These are phyloP conservation scores for Pneumocystis murina DNA, from an alignment of 1,139 yeast genomes.

Conservation along the genomic window DNA sequence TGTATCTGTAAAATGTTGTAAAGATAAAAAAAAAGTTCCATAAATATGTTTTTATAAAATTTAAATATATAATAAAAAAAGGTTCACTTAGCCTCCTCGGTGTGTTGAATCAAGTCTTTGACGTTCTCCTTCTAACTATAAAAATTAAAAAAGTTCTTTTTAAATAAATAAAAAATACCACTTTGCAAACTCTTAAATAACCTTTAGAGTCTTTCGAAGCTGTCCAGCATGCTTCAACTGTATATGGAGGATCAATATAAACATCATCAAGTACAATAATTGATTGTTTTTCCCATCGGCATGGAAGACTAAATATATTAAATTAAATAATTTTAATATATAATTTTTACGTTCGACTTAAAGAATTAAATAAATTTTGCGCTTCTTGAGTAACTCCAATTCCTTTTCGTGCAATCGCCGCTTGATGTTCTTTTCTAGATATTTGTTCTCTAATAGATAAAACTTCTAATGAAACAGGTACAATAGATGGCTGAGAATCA, in stretches of 20 bases:
- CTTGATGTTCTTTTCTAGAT: background rate
- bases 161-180: background rate
- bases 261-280: background rate
- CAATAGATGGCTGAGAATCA: background rate
- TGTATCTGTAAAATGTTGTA: too few relatives aligned
- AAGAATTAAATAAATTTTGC: background rate
- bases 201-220: background rate
- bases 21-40: too few relatives aligned
- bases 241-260: constrained; percentile 1
- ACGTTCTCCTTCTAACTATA: background rate
- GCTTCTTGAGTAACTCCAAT: background rate
- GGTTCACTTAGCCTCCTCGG: background rate
- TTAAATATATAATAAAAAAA: background rate
- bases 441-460: background rate
- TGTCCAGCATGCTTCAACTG: background rate
- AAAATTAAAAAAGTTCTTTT: background rate
- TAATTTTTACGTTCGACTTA: background rate
- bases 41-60: too few relatives aligned
- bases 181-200: background rate
- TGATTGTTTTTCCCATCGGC: background rate
- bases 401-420: background rate
- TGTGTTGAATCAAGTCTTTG: background rate
- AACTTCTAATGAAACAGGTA: background rate
- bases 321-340: background rate
- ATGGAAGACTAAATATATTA: background rate